Conservation (phyloP, 306 rosid species). For the Cyamopsis tetragonoloba region DNA sequence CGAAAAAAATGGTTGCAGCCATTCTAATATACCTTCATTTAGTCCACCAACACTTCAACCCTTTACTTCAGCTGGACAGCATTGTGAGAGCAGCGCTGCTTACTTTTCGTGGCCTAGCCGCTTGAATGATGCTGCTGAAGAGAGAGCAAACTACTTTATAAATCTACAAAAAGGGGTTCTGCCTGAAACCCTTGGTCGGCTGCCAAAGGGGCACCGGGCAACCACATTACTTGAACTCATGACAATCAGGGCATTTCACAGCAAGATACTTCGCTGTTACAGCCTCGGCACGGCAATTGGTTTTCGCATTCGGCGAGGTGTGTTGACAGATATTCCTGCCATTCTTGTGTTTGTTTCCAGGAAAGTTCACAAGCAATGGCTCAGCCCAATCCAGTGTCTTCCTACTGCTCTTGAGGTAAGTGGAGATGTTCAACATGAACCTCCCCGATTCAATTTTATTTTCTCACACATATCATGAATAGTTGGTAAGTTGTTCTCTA, state of each 20-base stretch:
- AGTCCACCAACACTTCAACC: constrained; percentile 74
- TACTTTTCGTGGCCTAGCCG: constrained; percentile 98
- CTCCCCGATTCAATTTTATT: no score
- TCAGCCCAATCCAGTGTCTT: constrained; percentile 66
- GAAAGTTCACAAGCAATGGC: constrained; percentile 97
- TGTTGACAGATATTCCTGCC: constrained; percentile 88
- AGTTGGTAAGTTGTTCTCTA: background rate
- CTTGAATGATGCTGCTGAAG: constrained; percentile 84
- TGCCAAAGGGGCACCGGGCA: constrained; percentile 94
- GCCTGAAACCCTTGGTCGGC: constrained; percentile 80
- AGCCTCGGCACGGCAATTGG: constrained; percentile 99
- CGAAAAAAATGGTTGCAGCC: constrained; percentile 71
- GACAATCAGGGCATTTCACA: constrained; percentile 99
- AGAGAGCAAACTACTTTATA: constrained; percentile 84
- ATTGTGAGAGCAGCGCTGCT: constrained; percentile 86
- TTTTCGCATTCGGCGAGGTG: constrained; percentile 86
- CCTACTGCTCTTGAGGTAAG: constrained; percentile 98
- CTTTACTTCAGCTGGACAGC: constrained; percentile 78
- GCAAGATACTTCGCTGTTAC: constrained; percentile 83
- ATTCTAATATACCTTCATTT: constrained; percentile 62
- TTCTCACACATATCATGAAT: constrained; percentile 11
- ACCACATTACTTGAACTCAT: constrained; percentile 96
- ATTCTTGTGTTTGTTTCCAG: constrained; percentile 96
- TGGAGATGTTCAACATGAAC: no score
- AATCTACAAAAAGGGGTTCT: constrained; percentile 95